Evolutionary conservation across 2,329 filamentous ascomycete species (phyloP).

Genomic region (Xylaria sp.): DNA sequence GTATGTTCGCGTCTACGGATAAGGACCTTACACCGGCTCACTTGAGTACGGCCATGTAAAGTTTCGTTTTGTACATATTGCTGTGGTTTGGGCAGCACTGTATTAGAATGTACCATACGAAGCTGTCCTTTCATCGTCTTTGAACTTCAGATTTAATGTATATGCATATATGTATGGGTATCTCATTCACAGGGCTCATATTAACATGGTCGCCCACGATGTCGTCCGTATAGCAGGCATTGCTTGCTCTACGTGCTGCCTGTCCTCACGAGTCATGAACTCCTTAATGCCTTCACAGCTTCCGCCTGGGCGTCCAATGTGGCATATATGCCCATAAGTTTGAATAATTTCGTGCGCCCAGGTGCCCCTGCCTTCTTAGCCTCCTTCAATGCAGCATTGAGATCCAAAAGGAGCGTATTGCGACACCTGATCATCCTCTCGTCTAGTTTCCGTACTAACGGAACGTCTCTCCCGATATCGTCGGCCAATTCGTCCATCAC

Average conservation of each 20-base stretch:
- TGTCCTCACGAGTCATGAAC: conserved; percentile 10
- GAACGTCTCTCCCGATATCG: conserved; percentile 41
- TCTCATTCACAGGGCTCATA: not conserved
- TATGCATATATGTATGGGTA: conserved; percentile 4
- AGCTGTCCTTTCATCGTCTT: not conserved
- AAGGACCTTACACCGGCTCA: conserved; percentile 50
- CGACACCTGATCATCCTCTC: conserved; percentile 49
- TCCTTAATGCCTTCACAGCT: conserved; percentile 46
- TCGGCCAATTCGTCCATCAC: conserved; percentile 39
- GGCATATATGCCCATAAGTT: conserved; percentile 50
- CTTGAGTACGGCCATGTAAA: conserved; percentile 51
- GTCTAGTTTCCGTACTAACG: conserved; percentile 48
- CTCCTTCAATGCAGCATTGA: conserved; percentile 45
- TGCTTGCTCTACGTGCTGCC: not conserved
- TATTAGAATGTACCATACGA: conserved; percentile 22
- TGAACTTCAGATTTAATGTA: not conserved
- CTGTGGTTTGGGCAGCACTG: conserved; percentile 12
- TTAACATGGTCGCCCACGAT: not conserved
- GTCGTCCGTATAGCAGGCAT: not conserved
- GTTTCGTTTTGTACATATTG: conserved; percentile 18
- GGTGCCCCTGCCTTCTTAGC: conserved; percentile 38
- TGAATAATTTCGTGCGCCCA: conserved; percentile 44
- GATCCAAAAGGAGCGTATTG: conserved; percentile 52
- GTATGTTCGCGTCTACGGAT: conserved; percentile 62
- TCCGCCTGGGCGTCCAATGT: conserved; percentile 48